Conservation (phyloP, 768 basidiomycete species). For the Amyloporia xantha region DNA sequence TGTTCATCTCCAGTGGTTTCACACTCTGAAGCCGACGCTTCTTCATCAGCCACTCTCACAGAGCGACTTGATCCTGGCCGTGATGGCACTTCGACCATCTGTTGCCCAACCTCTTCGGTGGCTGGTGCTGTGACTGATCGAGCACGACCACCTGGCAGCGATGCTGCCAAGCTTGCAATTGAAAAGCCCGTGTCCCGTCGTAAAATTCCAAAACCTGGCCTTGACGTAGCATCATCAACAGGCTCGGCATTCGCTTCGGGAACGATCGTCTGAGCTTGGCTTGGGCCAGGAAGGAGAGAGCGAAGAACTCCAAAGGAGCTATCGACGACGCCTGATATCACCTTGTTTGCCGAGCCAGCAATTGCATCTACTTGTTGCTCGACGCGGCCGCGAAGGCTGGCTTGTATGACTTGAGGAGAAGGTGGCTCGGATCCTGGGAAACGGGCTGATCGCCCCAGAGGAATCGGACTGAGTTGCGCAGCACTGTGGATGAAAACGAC, state of each 20-base stretch:
- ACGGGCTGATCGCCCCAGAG: constrained; percentile 47
- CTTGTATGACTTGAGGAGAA: constrained; percentile 38
- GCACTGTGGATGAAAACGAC: constrained; percentile 38
- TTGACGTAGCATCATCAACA: constrained; percentile 12
- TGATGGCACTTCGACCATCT: constrained; percentile 51
- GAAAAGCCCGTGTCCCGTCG: constrained; percentile 77
- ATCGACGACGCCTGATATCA: constrained; percentile 81
- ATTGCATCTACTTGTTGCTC: constrained; percentile 77
- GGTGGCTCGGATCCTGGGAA: constrained; percentile 39
- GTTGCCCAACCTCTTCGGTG: constrained; percentile 38
- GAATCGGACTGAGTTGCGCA: constrained; percentile 77
- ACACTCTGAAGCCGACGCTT: constrained; percentile 22
- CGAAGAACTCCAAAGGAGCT: constrained; percentile 84
- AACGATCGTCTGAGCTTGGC: background rate
- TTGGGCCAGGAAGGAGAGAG: constrained; percentile 54
- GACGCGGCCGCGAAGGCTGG: constrained; percentile 64
- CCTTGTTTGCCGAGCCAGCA: constrained; percentile 74
- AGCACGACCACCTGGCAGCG: constrained; percentile 49
- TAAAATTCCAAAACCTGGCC: constrained; percentile 59
- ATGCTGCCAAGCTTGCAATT: constrained; percentile 68
- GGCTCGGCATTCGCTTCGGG: constrained; percentile 14
- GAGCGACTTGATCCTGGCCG: constrained; percentile 45
- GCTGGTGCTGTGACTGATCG: constrained; percentile 19
- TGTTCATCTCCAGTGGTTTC: constrained; percentile 31
- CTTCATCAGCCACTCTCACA: constrained; percentile 20